These are phyloP conservation scores for Chaetomium tenue DNA, from an alignment of 495 filamentous ascomycete species.

Conservation along the genomic window DNA sequence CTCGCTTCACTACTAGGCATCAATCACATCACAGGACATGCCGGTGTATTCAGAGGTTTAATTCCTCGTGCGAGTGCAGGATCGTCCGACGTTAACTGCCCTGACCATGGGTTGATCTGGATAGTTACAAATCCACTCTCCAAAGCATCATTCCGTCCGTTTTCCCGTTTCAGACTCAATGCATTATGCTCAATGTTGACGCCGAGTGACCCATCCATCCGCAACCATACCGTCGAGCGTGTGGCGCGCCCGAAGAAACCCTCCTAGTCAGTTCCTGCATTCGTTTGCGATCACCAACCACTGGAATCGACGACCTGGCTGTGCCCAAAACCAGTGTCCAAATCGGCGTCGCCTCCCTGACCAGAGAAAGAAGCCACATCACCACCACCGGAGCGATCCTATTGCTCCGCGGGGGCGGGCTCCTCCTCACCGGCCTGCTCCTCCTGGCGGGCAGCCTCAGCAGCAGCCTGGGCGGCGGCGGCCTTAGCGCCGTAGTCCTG, in stretches of 20 bases:
- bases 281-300: constrained; percentile 25
- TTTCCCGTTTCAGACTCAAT: constrained; percentile 38
- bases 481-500: constrained; percentile 99
- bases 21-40: background rate
- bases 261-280: constrained; percentile 15
- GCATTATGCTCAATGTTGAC: constrained; percentile 40
- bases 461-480: constrained; percentile 69
- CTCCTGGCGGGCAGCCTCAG: constrained; percentile 63
- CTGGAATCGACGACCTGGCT: background rate
- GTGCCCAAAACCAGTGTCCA: background rate
- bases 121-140: constrained; percentile 29
- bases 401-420: constrained; percentile 50
- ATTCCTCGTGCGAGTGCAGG: constrained; percentile 31
- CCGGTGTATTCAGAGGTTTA: constrained; percentile 25
- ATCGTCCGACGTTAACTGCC: constrained; percentile 32
- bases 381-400: constrained; percentile 31
- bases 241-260: constrained; percentile 27
- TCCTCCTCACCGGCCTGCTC: constrained; percentile 59
- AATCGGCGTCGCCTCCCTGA: background rate
- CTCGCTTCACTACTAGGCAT: background rate
- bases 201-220: constrained; percentile 39
- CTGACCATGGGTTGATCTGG: constrained; percentile 25
- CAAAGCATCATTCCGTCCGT: constrained; percentile 33
- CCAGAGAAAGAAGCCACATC: constrained; percentile 17
- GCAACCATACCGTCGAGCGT: constrained; percentile 29